Evolutionary conservation across 805 yeast genomes (phyloP).

Genomic region (Danielia oregonensis): DNA sequence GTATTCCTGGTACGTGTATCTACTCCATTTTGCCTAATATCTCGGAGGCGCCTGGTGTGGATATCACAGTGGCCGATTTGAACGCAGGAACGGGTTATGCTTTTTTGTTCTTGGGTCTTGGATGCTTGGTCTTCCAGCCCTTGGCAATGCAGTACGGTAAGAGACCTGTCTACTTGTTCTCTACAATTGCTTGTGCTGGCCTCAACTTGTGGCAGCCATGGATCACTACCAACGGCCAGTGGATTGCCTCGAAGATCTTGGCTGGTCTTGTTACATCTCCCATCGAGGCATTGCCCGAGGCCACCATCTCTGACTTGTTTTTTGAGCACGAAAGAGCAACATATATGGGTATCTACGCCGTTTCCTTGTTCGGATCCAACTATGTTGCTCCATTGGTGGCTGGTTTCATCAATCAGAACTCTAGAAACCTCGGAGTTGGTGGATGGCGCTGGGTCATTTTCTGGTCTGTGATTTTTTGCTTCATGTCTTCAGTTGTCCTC

Average conservation of each 20-base stretch:
- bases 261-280: slow-evolving; percentile 31
- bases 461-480: slow-evolving; percentile 11
- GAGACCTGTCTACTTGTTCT: slow-evolving; percentile 41
- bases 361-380: slow-evolving; percentile 23
- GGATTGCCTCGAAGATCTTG: slow-evolving; percentile 14
- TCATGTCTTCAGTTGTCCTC: slow-evolving; percentile 7
- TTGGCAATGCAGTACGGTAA: slow-evolving; percentile 48
- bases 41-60: slow-evolving; percentile 11
- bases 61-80: slow-evolving; percentile 12
- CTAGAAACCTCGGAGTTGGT: slow-evolving; percentile 5
- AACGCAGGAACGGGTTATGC: slow-evolving; percentile 15
- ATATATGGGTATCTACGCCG: slow-evolving; percentile 15
- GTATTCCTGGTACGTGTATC: slow-evolving; percentile 21
- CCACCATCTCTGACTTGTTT: slow-evolving; percentile 46
- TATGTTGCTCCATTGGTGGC: slow-evolving; percentile 15
- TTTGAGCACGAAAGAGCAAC: slow-evolving; percentile 44
- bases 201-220: slow-evolving; percentile 42
- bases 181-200: slow-evolving; percentile 34
- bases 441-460: slow-evolving; percentile 16
- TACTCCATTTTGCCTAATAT: slow-evolving; percentile 14
- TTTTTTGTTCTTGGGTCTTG: slow-evolving; percentile 23
- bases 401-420: slow-evolving; percentile 16
- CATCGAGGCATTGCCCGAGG: slow-evolving; percentile 48
- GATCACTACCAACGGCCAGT: slow-evolving; percentile 25
- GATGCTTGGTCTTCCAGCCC: slow-evolving; percentile 51